Conservation (phyloP, 805 yeast species). For the Vanderwaltozyma yarrowii region DNA sequence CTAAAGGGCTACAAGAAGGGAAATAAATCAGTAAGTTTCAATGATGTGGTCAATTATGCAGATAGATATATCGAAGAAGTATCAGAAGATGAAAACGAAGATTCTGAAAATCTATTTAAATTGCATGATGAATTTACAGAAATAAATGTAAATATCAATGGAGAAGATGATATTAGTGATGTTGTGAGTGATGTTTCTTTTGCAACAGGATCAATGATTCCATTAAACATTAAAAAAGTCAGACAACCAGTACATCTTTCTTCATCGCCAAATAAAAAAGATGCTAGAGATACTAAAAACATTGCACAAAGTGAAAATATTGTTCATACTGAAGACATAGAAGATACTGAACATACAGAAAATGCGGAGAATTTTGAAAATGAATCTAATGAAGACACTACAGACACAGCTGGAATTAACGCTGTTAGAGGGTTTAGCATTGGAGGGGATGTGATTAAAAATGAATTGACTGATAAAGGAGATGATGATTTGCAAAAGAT, state of each 20-base stretch:
- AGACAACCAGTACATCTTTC: too few species aligned
- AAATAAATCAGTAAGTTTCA: slow-evolving; percentile 28
- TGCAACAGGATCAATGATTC: slow-evolving; percentile 20
- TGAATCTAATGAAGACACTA: neutral
- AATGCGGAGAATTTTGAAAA: neutral
- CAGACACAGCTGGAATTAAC: too few species aligned
- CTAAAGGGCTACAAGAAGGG: slow-evolving; percentile 8
- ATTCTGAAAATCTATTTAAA: slow-evolving; percentile 9
- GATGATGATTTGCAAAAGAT: slow-evolving; percentile 18
- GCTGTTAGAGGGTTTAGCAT: too few species aligned
- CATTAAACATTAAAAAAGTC: slow-evolving; percentile 19
- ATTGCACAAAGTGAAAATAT: too few species aligned
- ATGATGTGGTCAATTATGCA: slow-evolving; percentile 26
- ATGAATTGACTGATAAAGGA: too few species aligned
- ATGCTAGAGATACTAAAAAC: neutral
- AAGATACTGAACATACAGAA: slow-evolving; percentile 2
- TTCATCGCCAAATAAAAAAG: too few species aligned
- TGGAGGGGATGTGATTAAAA: too few species aligned
- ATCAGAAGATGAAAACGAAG: slow-evolving; percentile 19
- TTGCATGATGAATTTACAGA: slow-evolving; percentile 31
- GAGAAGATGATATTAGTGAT: slow-evolving; percentile 22
- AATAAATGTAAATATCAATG: slow-evolving; percentile 23
- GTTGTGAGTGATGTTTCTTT: slow-evolving; percentile 28
- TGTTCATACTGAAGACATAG: too few species aligned
- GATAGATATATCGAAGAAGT: slow-evolving; percentile 20